phyloP scores from a whole-genome alignment of 2,329 filamentous ascomycete genomes.

The Fusarium circinatum region DNA sequence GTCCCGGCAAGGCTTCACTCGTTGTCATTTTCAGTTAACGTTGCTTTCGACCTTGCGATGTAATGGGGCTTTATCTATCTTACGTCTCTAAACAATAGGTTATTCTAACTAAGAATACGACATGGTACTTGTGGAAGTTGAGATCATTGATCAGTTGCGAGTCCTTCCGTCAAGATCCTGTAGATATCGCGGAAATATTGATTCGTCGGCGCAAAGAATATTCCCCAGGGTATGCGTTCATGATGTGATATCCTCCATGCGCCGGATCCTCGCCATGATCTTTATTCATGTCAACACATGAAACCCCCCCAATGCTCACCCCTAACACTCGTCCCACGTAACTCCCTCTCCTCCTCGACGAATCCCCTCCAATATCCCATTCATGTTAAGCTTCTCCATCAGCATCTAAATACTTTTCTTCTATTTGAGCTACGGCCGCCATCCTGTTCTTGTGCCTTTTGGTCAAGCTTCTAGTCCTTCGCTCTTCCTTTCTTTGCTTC shows the following conservation, averaged over 20 bases:
- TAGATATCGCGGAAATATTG: neutral
- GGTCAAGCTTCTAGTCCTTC: neutral
- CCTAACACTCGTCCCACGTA: neutral
- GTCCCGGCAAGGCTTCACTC: neutral
- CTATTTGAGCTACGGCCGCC: neutral
- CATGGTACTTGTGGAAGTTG: neutral
- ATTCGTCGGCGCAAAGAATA: neutral
- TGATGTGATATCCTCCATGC: neutral
- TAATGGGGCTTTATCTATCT: neutral
- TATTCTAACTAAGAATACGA: neutral
- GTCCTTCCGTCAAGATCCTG: neutral
- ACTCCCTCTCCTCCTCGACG: no score
- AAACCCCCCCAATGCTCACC: neutral
- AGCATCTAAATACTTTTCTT: neutral
- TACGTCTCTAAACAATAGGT: neutral
- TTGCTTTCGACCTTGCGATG: neutral
- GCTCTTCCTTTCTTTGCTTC: neutral
- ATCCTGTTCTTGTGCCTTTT: neutral
- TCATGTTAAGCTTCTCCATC: neutral
- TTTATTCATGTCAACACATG: neutral
- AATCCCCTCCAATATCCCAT: neutral
- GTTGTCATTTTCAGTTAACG: no score
- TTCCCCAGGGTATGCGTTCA: neutral
- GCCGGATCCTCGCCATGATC: neutral
- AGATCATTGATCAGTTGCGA: neutral